Evolutionary conservation across 805 yeast species (phyloP).

Genomic region (Ogataea degrootiae): DNA sequence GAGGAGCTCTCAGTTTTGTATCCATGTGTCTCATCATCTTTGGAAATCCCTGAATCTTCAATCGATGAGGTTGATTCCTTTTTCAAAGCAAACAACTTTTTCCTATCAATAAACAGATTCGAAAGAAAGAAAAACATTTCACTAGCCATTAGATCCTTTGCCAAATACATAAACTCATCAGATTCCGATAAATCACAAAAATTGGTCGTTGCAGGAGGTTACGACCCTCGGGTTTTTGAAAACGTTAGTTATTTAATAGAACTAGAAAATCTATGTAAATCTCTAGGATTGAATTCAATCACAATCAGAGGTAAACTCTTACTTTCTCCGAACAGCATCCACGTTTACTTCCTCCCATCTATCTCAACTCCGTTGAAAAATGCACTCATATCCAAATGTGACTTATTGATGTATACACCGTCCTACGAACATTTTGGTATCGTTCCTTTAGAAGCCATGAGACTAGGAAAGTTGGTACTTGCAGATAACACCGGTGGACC

Average conservation of each 20-base stretch:
- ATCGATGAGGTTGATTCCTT: constrained; percentile 32
- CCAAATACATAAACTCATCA: constrained; percentile 35
- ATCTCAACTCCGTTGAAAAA: constrained; percentile 63
- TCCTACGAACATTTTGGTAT: constrained; percentile 93
- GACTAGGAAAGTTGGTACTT: constrained; percentile 72
- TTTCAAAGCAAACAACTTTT: constrained; percentile 35
- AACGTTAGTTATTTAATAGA: constrained; percentile 69
- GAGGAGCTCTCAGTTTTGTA: constrained; percentile 55
- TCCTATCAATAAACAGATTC: constrained; percentile 81
- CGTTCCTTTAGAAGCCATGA: constrained; percentile 95
- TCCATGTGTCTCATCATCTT: constrained; percentile 63
- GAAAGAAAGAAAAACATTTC: constrained; percentile 81
- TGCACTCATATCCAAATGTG: constrained; percentile 51
- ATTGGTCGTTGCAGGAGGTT: constrained; percentile 86
- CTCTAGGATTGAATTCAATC: constrained; percentile 38
- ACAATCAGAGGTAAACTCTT: constrained; percentile 29
- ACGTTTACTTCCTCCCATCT: constrained; percentile 65
- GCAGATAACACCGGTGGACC: constrained; percentile 95
- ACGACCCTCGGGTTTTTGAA: constrained; percentile 69
- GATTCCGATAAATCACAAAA: constrained; percentile 31
- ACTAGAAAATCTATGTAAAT: constrained; percentile 45
- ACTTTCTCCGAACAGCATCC: constrained; percentile 18
- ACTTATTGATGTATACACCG: constrained; percentile 80
- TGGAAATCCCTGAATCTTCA: constrained; percentile 17
- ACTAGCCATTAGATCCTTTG: constrained; percentile 69